phyloP scores from a whole-genome alignment of 2,329 filamentous ascomycete genomes.

The Colletotrichum trifolii region DNA sequence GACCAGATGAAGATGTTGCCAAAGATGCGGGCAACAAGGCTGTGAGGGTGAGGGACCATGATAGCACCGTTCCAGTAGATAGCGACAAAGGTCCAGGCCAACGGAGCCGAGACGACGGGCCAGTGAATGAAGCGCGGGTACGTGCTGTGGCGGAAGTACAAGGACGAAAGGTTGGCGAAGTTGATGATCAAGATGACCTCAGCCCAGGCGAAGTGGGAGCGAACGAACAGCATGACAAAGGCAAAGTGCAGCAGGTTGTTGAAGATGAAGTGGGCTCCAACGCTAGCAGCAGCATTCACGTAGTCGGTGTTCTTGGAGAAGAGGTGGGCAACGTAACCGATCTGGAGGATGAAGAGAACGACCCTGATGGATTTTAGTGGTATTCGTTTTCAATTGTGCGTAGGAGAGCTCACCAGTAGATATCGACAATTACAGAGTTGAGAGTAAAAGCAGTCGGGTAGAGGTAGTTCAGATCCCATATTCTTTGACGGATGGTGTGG shows the following conservation, averaged over 20 bases:
- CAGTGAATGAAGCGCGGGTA: conserved; percentile 81
- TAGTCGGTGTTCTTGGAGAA: conserved; percentile 74
- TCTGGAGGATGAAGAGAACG: conserved; percentile 78
- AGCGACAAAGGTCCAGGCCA: conserved; percentile 88
- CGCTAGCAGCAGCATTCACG: conserved; percentile 77
- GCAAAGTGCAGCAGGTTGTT: conserved; percentile 86
- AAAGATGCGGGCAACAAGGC: conserved; percentile 78
- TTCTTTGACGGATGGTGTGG: conserved; percentile 66
- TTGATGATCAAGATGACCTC: conserved; percentile 83
- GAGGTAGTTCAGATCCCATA: conserved; percentile 79
- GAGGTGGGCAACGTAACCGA: conserved; percentile 80
- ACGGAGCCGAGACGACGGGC: conserved; percentile 78
- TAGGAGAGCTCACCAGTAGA: conserved; percentile 75
- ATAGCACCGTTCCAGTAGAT: conserved; percentile 92
- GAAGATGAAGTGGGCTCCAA: conserved; percentile 85
- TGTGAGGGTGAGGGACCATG: conserved; percentile 75
- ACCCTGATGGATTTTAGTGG: conserved; percentile 60
- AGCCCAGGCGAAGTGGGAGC: conserved; percentile 78
- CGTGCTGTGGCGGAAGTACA: conserved; percentile 83
- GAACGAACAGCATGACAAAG: conserved; percentile 86
- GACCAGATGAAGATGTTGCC: conserved; percentile 92
- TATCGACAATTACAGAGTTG: conserved; percentile 70
- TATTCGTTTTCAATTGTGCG: no score
- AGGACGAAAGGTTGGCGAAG: conserved; percentile 80
- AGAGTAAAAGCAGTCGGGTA: conserved; percentile 80